These are phyloP conservation scores for Caryopteris hybrid DNA, from an alignment of 305 asterid species.

Conservation along the genomic window DNA sequence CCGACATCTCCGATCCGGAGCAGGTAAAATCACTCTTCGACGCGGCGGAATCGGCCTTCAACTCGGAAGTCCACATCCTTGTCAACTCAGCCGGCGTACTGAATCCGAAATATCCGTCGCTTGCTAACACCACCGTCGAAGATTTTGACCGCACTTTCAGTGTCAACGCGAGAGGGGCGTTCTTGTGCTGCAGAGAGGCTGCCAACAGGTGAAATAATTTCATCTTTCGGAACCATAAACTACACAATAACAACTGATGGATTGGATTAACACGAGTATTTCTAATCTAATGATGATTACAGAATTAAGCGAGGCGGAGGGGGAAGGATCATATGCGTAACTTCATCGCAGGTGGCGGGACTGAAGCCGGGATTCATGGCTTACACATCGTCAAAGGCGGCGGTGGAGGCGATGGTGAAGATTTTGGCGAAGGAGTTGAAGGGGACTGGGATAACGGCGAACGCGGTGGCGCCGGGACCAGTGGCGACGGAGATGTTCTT, in stretches of 20 bases:
- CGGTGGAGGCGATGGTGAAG: slow-evolving; percentile 70
- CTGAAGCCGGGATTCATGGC: slow-evolving; percentile 40
- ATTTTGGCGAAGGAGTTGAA: slow-evolving; percentile 68
- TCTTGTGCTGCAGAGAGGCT: slow-evolving; percentile 53
- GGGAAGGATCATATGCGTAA: slow-evolving; percentile 58
- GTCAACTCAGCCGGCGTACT: slow-evolving; percentile 55
- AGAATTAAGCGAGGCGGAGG: slow-evolving; percentile 56
- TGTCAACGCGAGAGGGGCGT: slow-evolving; percentile 58
- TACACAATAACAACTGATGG: neutral
- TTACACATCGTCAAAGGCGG: slow-evolving; percentile 66
- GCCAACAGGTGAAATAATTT: slow-evolving; percentile 27
- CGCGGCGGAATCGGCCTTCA: slow-evolving; percentile 43
- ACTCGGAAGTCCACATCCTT: slow-evolving; percentile 40
- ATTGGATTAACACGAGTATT: neutral
- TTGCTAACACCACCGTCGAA: slow-evolving; percentile 36
- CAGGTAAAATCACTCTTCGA: slow-evolving; percentile 62
- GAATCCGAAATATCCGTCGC: slow-evolving; percentile 38
- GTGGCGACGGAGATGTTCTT: slow-evolving; percentile 65
- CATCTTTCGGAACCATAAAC: no score
- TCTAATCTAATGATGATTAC: neutral
- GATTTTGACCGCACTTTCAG: slow-evolving; percentile 45
- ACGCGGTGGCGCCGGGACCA: slow-evolving; percentile 65
- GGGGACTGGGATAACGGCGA: slow-evolving; percentile 66
- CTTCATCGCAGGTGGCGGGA: slow-evolving; percentile 47
- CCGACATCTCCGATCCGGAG: slow-evolving; percentile 48